A percentile compares a stretch with the other conserved stretches of the same genome.
These are phyloP conservation scores for Sugiyamaella japonica DNA, from an alignment of 1,139 yeast genomes.

Conservation along the genomic window DNA sequence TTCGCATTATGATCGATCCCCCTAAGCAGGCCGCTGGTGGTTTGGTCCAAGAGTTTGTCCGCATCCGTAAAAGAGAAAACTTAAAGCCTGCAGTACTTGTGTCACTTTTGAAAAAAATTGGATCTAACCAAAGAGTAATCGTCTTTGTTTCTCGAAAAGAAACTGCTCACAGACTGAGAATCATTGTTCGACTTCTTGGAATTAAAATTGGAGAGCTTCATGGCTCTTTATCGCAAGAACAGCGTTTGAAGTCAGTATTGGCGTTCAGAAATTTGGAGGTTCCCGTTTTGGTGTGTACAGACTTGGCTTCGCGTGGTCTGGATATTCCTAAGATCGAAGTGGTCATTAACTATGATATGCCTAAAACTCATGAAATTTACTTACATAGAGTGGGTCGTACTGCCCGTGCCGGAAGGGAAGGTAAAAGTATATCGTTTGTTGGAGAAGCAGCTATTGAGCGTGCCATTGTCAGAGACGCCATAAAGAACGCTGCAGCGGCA, in stretches of 20 bases:
- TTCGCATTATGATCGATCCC: constrained; percentile 92
- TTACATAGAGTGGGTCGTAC: constrained; percentile 99
- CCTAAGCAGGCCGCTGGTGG: constrained; percentile 91
- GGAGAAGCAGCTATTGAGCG: constrained; percentile 88
- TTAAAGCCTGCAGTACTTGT: constrained; percentile 80
- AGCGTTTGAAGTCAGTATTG: constrained; percentile 80
- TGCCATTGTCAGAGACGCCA: constrained; percentile 82
- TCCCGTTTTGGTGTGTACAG: constrained; percentile 91
- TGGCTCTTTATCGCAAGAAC: constrained; percentile 94
- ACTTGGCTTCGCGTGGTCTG: constrained; percentile 97
- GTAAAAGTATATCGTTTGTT: constrained; percentile 87
- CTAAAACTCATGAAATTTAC: constrained; percentile 84
- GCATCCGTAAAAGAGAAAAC: constrained; percentile 86
- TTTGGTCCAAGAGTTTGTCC: constrained; percentile 86
- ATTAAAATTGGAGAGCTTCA: constrained; percentile 89
- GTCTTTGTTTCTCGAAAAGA: constrained; percentile 92
- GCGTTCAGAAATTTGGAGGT: constrained; percentile 79
- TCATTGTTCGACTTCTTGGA: constrained; percentile 83
- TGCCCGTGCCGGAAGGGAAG: constrained; percentile 98
- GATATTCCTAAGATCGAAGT: constrained; percentile 97
- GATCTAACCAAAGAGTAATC: constrained; percentile 74
- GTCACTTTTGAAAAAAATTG: constrained; percentile 63
- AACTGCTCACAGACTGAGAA: constrained; percentile 81
- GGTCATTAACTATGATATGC: constrained; percentile 95
- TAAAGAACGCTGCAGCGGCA: constrained; percentile 57